These are phyloP conservation scores for Groenewaldozyma salmanticensis DNA, from an alignment of 805 yeast species.

Conservation along the genomic window DNA sequence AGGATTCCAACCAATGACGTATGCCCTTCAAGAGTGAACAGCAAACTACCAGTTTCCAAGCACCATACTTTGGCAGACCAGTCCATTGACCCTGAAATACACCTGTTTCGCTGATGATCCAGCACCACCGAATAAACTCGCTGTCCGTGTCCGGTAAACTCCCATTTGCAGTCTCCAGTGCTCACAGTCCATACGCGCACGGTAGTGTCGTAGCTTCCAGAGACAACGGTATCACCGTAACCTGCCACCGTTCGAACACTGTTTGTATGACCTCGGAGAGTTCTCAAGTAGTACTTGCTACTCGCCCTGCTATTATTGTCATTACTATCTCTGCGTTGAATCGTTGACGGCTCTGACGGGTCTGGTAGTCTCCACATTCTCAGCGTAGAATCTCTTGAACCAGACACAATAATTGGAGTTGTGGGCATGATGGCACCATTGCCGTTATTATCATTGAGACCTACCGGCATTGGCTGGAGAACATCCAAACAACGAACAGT, in stretches of 20 bases:
- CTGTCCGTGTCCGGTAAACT: conserved; percentile 75
- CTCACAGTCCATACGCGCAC: conserved; percentile 88
- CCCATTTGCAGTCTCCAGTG: conserved; percentile 61
- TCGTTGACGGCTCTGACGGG: conserved; percentile 24
- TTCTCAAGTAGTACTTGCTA: conserved; percentile 59
- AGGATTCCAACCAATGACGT: conserved; percentile 81
- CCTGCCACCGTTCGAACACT: conserved; percentile 86
- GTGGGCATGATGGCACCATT: conserved; percentile 47
- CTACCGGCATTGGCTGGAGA: conserved; percentile 56
- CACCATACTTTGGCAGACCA: conserved; percentile 86
- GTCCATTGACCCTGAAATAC: conserved; percentile 90
- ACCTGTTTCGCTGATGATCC: conserved; percentile 64
- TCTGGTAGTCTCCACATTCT: conserved; percentile 78
- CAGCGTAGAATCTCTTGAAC: conserved; percentile 76
- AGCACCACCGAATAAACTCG: conserved; percentile 82
- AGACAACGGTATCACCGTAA: conserved; percentile 68
- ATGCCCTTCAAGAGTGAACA: conserved; percentile 74
- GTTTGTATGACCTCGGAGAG: conserved; percentile 65
- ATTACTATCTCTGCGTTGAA: conserved; percentile 11
- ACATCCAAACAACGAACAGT: conserved; percentile 90
- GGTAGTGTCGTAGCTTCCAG: conserved; percentile 85
- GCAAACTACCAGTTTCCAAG: conserved; percentile 59
- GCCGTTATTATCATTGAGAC: too few species aligned
- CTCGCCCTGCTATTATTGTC: neutral
- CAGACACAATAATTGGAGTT: conserved; percentile 67